A percentile compares a stretch with the other conserved stretches of the same genome.
phyloP scores from a whole-genome alignment of 2,329 filamentous ascomycete genomes.

The Berkeleyomyces rouxiae region DNA sequence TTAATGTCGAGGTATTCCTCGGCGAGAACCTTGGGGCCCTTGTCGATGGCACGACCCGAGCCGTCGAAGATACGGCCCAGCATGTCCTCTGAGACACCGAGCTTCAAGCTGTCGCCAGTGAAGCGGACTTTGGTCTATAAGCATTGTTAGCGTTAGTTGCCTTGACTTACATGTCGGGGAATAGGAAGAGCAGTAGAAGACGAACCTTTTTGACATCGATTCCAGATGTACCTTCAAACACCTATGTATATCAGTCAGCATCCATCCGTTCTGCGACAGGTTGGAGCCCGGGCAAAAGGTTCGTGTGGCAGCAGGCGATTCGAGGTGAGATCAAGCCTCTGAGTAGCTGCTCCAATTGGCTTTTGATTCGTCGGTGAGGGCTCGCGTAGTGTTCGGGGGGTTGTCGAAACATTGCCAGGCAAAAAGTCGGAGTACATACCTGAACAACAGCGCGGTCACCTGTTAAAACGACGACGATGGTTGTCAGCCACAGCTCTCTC shows the following conservation, averaged over 20 bases:
- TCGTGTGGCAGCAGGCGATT: no score
- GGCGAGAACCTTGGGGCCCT: slow-evolving; percentile 92
- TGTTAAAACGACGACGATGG: slow-evolving; percentile 22
- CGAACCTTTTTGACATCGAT: slow-evolving; percentile 97
- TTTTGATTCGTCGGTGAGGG: not conserved
- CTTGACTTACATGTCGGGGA: not conserved
- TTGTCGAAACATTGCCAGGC: slow-evolving; percentile 4
- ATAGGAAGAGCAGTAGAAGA: not conserved
- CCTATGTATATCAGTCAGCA: slow-evolving; percentile 32
- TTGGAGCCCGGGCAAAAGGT: no score
- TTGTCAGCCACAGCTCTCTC: slow-evolving; percentile 15
- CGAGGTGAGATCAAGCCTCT: no score
- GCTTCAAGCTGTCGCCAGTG: slow-evolving; percentile 90
- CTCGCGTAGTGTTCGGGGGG: not conserved
- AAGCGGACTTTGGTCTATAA: slow-evolving; percentile 91
- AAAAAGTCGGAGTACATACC: slow-evolving; percentile 33
- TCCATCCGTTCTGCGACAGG: no score
- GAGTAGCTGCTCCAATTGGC: no score
- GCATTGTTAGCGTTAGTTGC: slow-evolving; percentile 17
- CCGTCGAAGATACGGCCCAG: slow-evolving; percentile 97
- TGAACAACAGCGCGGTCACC: slow-evolving; percentile 90
- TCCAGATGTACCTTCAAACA: slow-evolving; percentile 92
- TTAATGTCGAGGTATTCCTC: slow-evolving; percentile 99
- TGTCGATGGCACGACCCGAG: slow-evolving; percentile 94
- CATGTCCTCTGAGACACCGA: slow-evolving; percentile 99